phyloP scores from a whole-genome alignment of 495 filamentous ascomycete genomes.

The Rostrohypoxylon terebratum region DNA sequence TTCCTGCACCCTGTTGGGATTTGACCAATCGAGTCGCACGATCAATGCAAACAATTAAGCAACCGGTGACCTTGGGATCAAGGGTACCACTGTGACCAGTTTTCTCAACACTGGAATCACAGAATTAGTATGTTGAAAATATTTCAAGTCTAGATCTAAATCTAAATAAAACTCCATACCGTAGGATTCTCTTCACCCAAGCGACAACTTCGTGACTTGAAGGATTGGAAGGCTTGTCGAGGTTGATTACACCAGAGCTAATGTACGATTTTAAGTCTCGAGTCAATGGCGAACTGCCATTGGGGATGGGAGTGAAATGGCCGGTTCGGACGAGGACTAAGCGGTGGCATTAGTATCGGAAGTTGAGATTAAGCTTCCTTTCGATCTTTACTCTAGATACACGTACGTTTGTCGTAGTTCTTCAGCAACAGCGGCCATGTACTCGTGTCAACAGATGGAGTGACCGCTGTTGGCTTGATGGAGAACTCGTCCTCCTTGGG shows the following conservation, averaged over 20 bases:
- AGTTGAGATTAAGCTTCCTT: not conserved
- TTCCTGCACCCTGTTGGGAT: conserved; percentile 97
- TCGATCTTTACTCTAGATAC: not conserved
- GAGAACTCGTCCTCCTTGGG: conserved; percentile 76
- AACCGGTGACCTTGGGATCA: conserved; percentile 83
- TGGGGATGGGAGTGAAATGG: conserved; percentile 94
- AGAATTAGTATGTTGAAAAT: conserved; percentile 37
- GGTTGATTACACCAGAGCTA: conserved; percentile 95
- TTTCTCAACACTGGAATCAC: conserved; percentile 79
- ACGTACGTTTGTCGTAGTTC: conserved; percentile 78
- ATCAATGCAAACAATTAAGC: conserved; percentile 94
- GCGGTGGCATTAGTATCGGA: conserved; percentile 20
- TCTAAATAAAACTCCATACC: conserved; percentile 63
- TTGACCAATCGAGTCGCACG: conserved; percentile 97
- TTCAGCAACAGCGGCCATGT: conserved; percentile 91
- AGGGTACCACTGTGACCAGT: conserved; percentile 98
- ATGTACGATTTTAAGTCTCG: conserved; percentile 96
- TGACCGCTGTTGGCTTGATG: conserved; percentile 86
- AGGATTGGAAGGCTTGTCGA: conserved; percentile 98
- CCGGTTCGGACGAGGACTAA: conserved; percentile 86
- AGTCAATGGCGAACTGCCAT: conserved; percentile 84
- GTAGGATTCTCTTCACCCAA: conserved; percentile 96
- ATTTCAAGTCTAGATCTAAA: not conserved
- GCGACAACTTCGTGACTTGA: conserved; percentile 98
- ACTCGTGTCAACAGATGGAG: conserved; percentile 78